These are phyloP conservation scores for Erodium texanum DNA, from an alignment of 441 rosid genomes.

Conservation along the genomic window DNA sequence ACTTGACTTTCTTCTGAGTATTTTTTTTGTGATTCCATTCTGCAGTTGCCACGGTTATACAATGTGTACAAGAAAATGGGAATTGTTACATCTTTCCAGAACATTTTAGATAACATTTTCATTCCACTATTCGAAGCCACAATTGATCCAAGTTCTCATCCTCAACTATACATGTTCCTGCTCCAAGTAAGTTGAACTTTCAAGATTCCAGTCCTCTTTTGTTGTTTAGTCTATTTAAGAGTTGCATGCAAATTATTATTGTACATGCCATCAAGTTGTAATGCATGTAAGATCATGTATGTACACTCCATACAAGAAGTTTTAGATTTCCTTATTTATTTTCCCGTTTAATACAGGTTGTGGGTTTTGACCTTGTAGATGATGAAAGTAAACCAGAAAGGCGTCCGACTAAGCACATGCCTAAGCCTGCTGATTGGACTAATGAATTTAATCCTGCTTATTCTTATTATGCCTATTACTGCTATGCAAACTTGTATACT, in stretches of 20 bases:
- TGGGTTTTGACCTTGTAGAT: slow-evolving; percentile 70
- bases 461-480: slow-evolving; percentile 66
- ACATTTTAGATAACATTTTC: slow-evolving; percentile 62
- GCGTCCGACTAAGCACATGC: slow-evolving; percentile 82
- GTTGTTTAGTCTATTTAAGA: neutral
- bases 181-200: slow-evolving; percentile 30
- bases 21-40: slow-evolving; percentile 12
- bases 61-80: slow-evolving; percentile 68
- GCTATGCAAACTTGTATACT: slow-evolving; percentile 60
- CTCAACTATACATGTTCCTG: slow-evolving; percentile 59
- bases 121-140: slow-evolving; percentile 74
- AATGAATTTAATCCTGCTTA: slow-evolving; percentile 70
- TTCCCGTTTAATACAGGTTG: slow-evolving; percentile 38
- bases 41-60: slow-evolving; percentile 66
- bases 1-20: neutral
- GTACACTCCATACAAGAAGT: neutral
- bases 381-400: slow-evolving; percentile 83
- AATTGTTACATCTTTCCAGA: slow-evolving; percentile 66
- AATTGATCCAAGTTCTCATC: slow-evolving; percentile 62
- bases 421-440: slow-evolving; percentile 59
- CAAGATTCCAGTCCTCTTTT: neutral
- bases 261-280: slow-evolving; percentile 1
- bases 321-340: neutral
- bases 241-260: neutral
- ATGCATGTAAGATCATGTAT: neutral